phyloP scores from a whole-genome alignment of 257 asterid species.

The Ophiorrhiza pumila region DNA sequence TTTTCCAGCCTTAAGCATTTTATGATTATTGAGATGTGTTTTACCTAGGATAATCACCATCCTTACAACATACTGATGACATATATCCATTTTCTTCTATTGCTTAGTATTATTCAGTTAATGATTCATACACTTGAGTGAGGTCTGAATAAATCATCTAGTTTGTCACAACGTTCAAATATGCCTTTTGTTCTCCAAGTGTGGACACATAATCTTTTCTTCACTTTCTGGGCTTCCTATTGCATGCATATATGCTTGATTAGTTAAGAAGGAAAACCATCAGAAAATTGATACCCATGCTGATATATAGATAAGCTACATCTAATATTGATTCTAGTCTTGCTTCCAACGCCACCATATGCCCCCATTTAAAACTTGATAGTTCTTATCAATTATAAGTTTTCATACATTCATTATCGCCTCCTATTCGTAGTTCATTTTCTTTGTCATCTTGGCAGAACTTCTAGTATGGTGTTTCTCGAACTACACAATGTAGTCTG shows the following conservation, averaged over 20 bases:
- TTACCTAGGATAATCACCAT: not conserved
- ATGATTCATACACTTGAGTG: not conserved
- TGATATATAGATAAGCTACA: too few relatives aligned
- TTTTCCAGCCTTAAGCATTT: not conserved
- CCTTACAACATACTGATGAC: not conserved
- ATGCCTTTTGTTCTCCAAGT: not conserved
- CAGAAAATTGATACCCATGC: too few relatives aligned
- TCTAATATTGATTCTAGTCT: not conserved
- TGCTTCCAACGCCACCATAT: not conserved
- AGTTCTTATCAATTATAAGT: too few relatives aligned
- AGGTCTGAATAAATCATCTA: not conserved
- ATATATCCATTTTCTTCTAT: not conserved
- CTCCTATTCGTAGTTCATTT: too few relatives aligned
- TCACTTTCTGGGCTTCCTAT: not conserved
- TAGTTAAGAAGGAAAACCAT: not conserved
- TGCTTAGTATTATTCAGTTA: not conserved
- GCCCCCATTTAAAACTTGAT: not conserved
- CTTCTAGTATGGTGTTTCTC: too few relatives aligned
- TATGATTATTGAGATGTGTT: not conserved
- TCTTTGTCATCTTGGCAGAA: too few relatives aligned
- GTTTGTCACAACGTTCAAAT: not conserved
- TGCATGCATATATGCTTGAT: not conserved
- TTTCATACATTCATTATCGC: too few relatives aligned
- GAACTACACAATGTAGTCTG: too few relatives aligned
- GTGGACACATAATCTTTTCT: not conserved